Base-by-base conservation (phyloP, 1,284 basidiomycete genomes). In the Blastosporella zonata region DNA sequence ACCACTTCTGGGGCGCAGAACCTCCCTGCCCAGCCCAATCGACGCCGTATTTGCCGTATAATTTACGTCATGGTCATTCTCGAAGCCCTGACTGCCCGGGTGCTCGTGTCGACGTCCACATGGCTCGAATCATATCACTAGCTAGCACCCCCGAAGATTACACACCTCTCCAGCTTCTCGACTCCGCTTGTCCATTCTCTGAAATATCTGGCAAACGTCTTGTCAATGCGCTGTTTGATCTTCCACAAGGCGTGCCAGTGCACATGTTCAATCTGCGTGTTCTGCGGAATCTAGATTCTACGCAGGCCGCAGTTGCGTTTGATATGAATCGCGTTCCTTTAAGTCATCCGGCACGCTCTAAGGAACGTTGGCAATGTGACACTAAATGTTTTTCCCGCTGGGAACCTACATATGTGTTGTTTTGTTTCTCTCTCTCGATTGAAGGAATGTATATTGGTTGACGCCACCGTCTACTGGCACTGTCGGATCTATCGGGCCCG, bases 81-180 rank as follows among this genome's bases (percentile, higher is more conserved):
- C 38, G 22, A 49, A 43, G 28, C 25, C 23, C 43, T 45, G 44
- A 40, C 29, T 29, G 8, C 13, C 43, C 17, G 27, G 36, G 25
- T 49, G 34, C 54, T 50, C 54, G 47, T 53, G 46, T 36, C 39
- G 25, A 31, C 8, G 27, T 39, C 47, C 55, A 54, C 47, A 49
- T 56, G 55, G 49, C 29, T 29, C 20, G 41, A 51, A 47, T 36
- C 45, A 39, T n/a, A n/a, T 43, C 8, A 34, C 23, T 22, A 22
- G 25, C 40, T 38, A 17, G 25, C 33, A 34, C 37, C 44, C n/a
- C 43, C 42, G 37, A 46, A 38, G 34, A 46, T 46, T 39, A 35
- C 49, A 43, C 40, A 21, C 36, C 46, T 47, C 29, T 44, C 22
- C 27, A 20, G 22, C 46, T 48, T 48, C 43, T 50, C 33, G n/a